These are phyloP conservation scores for Lathyrus aphaca DNA, from an alignment of 306 rosid genomes.

Conservation along the genomic window DNA sequence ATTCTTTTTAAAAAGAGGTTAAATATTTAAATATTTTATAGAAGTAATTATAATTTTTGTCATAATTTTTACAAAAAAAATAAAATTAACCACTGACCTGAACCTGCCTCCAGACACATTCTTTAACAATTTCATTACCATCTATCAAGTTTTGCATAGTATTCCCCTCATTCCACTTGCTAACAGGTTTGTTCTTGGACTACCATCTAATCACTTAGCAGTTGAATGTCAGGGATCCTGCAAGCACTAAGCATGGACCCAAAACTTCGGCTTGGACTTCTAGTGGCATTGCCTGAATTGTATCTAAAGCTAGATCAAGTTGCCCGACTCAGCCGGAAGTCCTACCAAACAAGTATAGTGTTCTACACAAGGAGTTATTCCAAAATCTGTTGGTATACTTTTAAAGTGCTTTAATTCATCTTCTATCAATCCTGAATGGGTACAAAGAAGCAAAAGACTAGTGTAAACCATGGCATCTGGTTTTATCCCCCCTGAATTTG, in stretches of 20 bases:
- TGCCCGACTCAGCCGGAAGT: slow-evolving; percentile 65
- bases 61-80: too few relatives aligned
- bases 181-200: slow-evolving; percentile 50
- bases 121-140: slow-evolving; percentile 56
- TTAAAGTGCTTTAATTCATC: slow-evolving; percentile 61
- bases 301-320: slow-evolving; percentile 59
- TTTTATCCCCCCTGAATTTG: slow-evolving; percentile 36
- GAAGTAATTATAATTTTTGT: too few relatives aligned
- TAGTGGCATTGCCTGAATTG: slow-evolving; percentile 58
- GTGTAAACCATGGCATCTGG: slow-evolving; percentile 69
- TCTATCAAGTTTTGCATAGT: slow-evolving; percentile 52
- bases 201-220: slow-evolving; percentile 42
- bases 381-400: slow-evolving; percentile 57
- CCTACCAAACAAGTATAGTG: slow-evolving; percentile 69
- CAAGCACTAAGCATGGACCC: slow-evolving; percentile 73
- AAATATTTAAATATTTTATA: too few relatives aligned
- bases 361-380: slow-evolving; percentile 53
- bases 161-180: slow-evolving; percentile 73
- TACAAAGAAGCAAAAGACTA: slow-evolving; percentile 59
- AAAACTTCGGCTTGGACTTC: slow-evolving; percentile 56
- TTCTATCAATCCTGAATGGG: slow-evolving; percentile 74
- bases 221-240: slow-evolving; percentile 55
- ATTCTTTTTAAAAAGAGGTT: too few relatives aligned
- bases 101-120: slow-evolving; percentile 21
- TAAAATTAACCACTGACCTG: slow-evolving; percentile 11